phyloP scores from a whole-genome alignment of 108 stramenopile species.

The Skeletonema costatum region DNA sequence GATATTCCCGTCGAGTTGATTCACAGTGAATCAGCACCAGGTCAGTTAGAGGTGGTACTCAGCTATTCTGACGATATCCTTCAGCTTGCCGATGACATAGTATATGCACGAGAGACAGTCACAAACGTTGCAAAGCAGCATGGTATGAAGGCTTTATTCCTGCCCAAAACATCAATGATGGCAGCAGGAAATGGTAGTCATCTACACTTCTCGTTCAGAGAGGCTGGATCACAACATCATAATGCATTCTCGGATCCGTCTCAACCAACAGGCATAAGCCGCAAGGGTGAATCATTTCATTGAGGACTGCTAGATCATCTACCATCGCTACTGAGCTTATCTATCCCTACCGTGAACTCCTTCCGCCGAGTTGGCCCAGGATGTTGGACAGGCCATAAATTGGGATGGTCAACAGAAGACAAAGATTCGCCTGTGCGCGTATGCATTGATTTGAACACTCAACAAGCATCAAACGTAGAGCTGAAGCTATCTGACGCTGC shows the following conservation, averaged over 20 bases:
- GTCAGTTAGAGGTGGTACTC: slow-evolving; percentile 83
- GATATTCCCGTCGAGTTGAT: slow-evolving; percentile 69
- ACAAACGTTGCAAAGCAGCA: slow-evolving; percentile 58
- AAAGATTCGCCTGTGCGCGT: slow-evolving; percentile 78
- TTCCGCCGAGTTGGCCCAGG: slow-evolving; percentile 79
- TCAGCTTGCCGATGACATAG: slow-evolving; percentile 64
- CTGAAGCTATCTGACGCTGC: slow-evolving; percentile 70
- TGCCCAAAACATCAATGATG: slow-evolving; percentile 66
- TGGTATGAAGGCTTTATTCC: slow-evolving; percentile 63
- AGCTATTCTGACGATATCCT: slow-evolving; percentile 57
- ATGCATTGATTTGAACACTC: slow-evolving; percentile 50
- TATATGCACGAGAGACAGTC: slow-evolving; percentile 75
- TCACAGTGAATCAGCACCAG: slow-evolving; percentile 75
- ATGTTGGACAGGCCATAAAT: slow-evolving; percentile 80
- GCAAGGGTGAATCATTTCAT: slow-evolving; percentile 66
- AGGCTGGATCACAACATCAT: slow-evolving; percentile 16
- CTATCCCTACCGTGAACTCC: slow-evolving; percentile 78
- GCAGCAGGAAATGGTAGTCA: slow-evolving; percentile 83
- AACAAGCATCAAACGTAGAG: slow-evolving; percentile 69
- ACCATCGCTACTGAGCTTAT: slow-evolving; percentile 65
- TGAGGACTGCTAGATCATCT: slow-evolving; percentile 74
- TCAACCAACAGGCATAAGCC: slow-evolving; percentile 30
- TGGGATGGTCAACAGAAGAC: slow-evolving; percentile 80
- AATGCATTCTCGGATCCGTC: slow-evolving; percentile 46
- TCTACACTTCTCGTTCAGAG: slow-evolving; percentile 68